Conservation (phyloP, 1,284 basidiomycete species). For the Fomitopsis pinicola region DNA sequence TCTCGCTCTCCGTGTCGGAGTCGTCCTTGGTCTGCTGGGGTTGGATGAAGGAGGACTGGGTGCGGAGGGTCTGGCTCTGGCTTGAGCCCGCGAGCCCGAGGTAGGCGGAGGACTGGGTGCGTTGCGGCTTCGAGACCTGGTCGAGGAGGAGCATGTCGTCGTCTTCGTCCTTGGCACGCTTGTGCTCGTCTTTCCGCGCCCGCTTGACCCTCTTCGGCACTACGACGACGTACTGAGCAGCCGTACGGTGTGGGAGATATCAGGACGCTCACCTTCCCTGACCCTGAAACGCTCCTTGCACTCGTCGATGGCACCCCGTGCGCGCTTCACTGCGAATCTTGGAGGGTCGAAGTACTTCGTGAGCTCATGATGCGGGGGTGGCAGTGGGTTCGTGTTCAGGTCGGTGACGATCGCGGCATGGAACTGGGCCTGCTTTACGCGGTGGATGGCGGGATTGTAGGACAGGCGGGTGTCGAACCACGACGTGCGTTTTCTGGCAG, state of each 20-base stretch:
- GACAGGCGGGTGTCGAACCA: constrained; percentile 82
- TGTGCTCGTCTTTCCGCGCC: constrained; percentile 54
- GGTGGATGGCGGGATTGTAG: constrained; percentile 89
- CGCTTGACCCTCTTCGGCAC: constrained; percentile 53
- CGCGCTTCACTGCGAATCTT: constrained; percentile 55
- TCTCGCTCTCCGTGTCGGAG: constrained; percentile 24
- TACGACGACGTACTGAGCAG: constrained; percentile 17
- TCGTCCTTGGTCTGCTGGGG: constrained; percentile 23
- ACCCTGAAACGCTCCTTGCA: constrained; percentile 70
- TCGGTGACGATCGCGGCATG: constrained; percentile 79
- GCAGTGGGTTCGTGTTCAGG: constrained; percentile 68
- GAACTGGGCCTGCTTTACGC: constrained; percentile 89
- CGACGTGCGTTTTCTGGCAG: constrained; percentile 46
- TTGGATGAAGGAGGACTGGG: constrained; percentile 8
- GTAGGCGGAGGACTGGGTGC: constrained; percentile 16
- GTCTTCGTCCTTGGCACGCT: constrained; percentile 58
- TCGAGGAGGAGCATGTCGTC: constrained; percentile 64
- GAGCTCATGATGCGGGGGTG: constrained; percentile 82
- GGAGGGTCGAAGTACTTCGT: constrained; percentile 84
- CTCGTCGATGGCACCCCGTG: constrained; percentile 51
- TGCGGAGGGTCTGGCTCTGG: constrained; percentile 5
- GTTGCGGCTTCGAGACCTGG: constrained; percentile 29
- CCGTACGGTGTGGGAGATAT: neutral
- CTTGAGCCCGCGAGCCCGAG: neutral
- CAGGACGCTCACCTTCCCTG: constrained; percentile 51